Conservation (phyloP, 768 basidiomycete genomes). For the Leccinum ochraceum region DNA sequence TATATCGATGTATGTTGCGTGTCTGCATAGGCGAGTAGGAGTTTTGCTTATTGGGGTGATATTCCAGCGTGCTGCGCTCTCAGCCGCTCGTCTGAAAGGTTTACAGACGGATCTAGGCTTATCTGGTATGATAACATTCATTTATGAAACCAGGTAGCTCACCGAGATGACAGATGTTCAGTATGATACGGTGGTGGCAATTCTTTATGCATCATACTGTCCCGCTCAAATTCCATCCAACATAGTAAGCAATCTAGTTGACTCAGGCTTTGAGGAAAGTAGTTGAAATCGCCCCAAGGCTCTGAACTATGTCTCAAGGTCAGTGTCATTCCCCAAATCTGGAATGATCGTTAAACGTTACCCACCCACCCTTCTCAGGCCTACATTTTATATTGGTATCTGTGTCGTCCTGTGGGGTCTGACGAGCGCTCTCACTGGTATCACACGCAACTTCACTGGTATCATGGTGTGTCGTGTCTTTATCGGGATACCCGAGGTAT, state of each 20-base stretch:
- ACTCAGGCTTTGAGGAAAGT: not conserved
- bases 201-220: slow-evolving; percentile 60
- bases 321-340: not conserved
- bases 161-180: slow-evolving; percentile 43
- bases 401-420: slow-evolving; percentile 67
- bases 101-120: slow-evolving; percentile 50
- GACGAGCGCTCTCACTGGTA: slow-evolving; percentile 62
- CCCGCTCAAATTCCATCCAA: slow-evolving; percentile 50
- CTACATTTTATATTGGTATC: slow-evolving; percentile 59
- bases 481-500: slow-evolving; percentile 61
- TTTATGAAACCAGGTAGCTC: not conserved
- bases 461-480: slow-evolving; percentile 61
- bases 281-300: slow-evolving; percentile 36
- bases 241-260: slow-evolving; percentile 1
- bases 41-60: not conserved
- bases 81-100: slow-evolving; percentile 51
- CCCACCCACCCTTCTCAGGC: slow-evolving; percentile 36
- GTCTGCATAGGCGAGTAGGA: not conserved
- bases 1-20: slow-evolving; percentile 56
- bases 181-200: slow-evolving; percentile 55
- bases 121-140: slow-evolving; percentile 33
- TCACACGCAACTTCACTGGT: slow-evolving; percentile 54
- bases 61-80: slow-evolving; percentile 48
- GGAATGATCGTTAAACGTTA: too few relatives aligned
- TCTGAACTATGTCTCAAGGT: slow-evolving; percentile 56